Evolutionary conservation across 2,329 filamentous ascomycete species (phyloP), one percentile per base, ranked within the genome.

Genomic region (Xylariaceae sp.): DNA sequence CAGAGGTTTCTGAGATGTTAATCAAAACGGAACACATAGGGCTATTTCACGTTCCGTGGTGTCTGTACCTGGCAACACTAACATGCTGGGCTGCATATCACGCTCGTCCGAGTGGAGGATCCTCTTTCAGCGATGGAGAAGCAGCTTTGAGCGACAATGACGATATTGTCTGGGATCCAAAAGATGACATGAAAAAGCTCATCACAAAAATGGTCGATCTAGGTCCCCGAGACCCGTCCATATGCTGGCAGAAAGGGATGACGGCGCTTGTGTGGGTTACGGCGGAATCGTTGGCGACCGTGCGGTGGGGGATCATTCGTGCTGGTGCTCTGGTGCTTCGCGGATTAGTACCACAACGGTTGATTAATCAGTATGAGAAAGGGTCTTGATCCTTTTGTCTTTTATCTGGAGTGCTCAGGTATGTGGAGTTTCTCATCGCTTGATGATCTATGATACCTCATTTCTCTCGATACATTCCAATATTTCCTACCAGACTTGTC

Each of bases 11-110:
- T 7, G 62, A 69, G 25, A 69, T 71, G 21, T 62, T 80, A 2
- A 67, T 74, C 11, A 71, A 76, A 27, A 74, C 71, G 46, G 74
- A 77, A 17, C 69, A 73, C 2, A 72, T 72, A 34, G 73, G 76
- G 35, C 63, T 77, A 0, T 82, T 82, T 56, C 79, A 83, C 54
- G 77, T 81, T 16, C 76, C 79, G 0, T 83, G 80, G 80, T 79
- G 76, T 49, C 57, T 83, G 11, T 83, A 82, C 53, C 64, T 84
- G 1, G 76, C 76, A 0, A 80, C 79, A 0, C 55, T 83, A 33
- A 75, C 76, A 0, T 72, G 74, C 23, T 83, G 79, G 79, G 72
- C 74, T 0, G 79, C 78, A 42, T 76, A 80, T 54, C 74, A 76
- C 40, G 66, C 66, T 20, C 36, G 45, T 2, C 21, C 42, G 7